Conservation (phyloP, 2,329 filamentous ascomycete genomes). For the Fonsecaea pedrosoi region DNA sequence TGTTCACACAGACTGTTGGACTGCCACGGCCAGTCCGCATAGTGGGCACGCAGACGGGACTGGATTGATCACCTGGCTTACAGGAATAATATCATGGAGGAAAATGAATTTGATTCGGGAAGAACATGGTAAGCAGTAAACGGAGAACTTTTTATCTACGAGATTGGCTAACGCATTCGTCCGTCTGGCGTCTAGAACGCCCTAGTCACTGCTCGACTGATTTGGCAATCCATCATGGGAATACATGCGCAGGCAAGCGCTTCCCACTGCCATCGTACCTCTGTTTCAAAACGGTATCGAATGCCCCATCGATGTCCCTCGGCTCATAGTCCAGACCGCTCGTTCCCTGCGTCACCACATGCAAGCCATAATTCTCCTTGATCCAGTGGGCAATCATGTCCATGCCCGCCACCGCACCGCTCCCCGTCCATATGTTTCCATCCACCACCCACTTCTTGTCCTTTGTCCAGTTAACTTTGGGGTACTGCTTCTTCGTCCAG, state of each 20-base stretch:
- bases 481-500: constrained; percentile 38
- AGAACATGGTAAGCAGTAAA: not conserved
- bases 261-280: constrained; percentile 22
- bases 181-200: not conserved
- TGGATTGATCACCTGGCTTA: not conserved
- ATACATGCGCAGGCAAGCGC: constrained; percentile 18
- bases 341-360: constrained; percentile 15
- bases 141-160: not conserved
- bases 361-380: constrained; percentile 45
- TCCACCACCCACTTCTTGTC: constrained; percentile 56
- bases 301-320: constrained; percentile 43
- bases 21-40: not conserved
- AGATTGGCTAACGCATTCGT: not conserved
- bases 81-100: not conserved
- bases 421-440: constrained; percentile 55
- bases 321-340: constrained; percentile 48
- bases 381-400: constrained; percentile 54
- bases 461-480: constrained; percentile 54
- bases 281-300: constrained; percentile 22
- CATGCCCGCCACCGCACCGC: constrained; percentile 56
- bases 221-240: constrained; percentile 2
- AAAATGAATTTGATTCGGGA: not conserved
- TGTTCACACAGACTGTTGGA: too few species aligned
- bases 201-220: not conserved
- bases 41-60: not conserved